Percentiles rank a stretch among this genome's conserved stretches.
Conservation (phyloP, 441 rosid species). For the Biscutella laevigata region DNA sequence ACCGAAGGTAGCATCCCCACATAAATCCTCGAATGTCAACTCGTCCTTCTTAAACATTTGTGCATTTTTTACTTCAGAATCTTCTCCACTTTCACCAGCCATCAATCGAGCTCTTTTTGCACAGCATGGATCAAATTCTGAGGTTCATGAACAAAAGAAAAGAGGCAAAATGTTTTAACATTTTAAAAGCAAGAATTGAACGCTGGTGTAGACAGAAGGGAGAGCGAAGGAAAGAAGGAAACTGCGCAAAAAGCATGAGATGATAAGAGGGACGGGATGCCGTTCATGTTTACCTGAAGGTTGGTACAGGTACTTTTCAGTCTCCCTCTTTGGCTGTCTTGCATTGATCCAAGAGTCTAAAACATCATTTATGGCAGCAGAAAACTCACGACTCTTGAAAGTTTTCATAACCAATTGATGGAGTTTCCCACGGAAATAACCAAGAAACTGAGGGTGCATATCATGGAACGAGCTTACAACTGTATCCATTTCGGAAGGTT, state of each 20-base stretch:
- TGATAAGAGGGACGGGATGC: background rate
- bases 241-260: background rate
- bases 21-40: constrained; percentile 68
- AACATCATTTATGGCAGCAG: constrained; percentile 95
- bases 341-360: constrained; percentile 95
- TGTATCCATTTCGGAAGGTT: constrained; percentile 24
- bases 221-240: constrained; percentile 7
- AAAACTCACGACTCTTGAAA: constrained; percentile 89
- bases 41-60: constrained; percentile 43
- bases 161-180: constrained; percentile 4
- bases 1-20: constrained; percentile 51
- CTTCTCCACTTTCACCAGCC: constrained; percentile 62
- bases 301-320: constrained; percentile 65
- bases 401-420: constrained; percentile 98
- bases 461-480: constrained; percentile 45
- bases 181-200: constrained; percentile 1
- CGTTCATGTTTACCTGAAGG: constrained; percentile 54
- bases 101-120: constrained; percentile 71
- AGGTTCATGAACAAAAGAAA: constrained; percentile 22
- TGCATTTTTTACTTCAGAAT: constrained; percentile 51
- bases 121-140: constrained; percentile 60
- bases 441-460: constrained; percentile 88
- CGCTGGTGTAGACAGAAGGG: background rate
- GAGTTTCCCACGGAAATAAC: constrained; percentile 87
- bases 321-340: constrained; percentile 90